Evolutionary conservation across 140 eudicot genomes (phyloP).

Genomic region (Senecio squalidus): DNA sequence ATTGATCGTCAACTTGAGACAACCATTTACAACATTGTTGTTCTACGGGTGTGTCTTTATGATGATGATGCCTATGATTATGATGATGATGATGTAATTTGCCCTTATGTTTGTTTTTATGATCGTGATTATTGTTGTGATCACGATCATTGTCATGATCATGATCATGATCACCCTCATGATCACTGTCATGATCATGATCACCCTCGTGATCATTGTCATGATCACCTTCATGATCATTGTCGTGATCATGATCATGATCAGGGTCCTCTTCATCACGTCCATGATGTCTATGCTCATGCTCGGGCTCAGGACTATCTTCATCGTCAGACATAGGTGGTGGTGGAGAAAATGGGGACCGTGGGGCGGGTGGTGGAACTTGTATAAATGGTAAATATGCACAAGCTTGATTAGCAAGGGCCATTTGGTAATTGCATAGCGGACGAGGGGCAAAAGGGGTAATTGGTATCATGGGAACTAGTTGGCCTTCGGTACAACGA

Average conservation of each 20-base stretch:
- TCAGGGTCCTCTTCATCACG: not conserved
- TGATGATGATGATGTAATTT: constrained; percentile 8
- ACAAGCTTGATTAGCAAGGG: constrained; percentile 72
- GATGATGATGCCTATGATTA: constrained; percentile 22
- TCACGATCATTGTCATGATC: constrained; percentile 1
- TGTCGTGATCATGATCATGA: constrained; percentile 16
- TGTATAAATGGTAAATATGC: constrained; percentile 40
- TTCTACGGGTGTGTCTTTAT: constrained; percentile 31
- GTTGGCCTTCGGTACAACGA: constrained; percentile 31
- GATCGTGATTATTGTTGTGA: not conserved
- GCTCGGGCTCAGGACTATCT: not conserved
- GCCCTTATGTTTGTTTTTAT: constrained; percentile 5
- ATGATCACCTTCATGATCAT: not conserved
- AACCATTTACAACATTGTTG: constrained; percentile 79
- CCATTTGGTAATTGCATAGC: constrained; percentile 57
- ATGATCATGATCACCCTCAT: not conserved
- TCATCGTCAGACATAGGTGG: constrained; percentile 29
- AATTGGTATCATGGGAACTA: constrained; percentile 25
- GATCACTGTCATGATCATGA: not conserved
- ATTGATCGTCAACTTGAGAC: constrained; percentile 45
- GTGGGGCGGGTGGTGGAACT: constrained; percentile 61
- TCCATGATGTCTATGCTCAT: not conserved
- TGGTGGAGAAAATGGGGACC: constrained; percentile 21
- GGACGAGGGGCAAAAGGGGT: constrained; percentile 43
- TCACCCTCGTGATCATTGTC: not conserved